Percentiles rank a stretch among this genome's conserved stretches.
Conservation (phyloP, 768 basidiomycete species). For the Cantharellus anzutake region DNA sequence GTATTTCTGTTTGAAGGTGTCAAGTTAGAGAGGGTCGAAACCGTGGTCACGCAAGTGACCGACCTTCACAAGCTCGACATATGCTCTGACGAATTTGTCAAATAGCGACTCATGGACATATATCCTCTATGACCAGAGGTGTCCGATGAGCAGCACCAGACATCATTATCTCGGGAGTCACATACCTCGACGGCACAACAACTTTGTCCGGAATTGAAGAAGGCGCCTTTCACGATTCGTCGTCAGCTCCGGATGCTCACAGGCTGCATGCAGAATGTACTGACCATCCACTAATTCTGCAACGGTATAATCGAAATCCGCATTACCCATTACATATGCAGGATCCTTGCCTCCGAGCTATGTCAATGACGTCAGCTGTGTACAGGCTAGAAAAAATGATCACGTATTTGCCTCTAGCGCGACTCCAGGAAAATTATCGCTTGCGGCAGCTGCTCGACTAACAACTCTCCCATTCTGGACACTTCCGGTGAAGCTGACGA, state of each 20-base stretch:
- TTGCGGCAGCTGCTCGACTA: constrained; percentile 41
- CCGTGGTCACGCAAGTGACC: constrained; percentile 3
- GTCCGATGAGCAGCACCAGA: neutral
- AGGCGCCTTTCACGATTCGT: constrained; percentile 35
- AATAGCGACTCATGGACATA: constrained; percentile 81
- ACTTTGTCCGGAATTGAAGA: constrained; percentile 96
- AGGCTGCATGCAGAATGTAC: constrained; percentile 6
- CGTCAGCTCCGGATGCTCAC: neutral
- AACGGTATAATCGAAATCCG: constrained; percentile 64
- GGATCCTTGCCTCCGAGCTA: constrained; percentile 96
- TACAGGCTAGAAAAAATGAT: neutral
- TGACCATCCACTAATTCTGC: constrained; percentile 80
- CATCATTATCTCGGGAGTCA: neutral
- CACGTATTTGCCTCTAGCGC: constrained; percentile 46
- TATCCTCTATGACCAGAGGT: constrained; percentile 37
- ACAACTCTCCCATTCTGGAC: constrained; percentile 62
- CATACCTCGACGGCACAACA: constrained; percentile 82
- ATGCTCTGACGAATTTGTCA: constrained; percentile 57
- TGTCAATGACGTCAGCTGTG: neutral
- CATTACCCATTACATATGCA: constrained; percentile 82
- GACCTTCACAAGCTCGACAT: constrained; percentile 58
- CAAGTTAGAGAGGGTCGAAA: neutral
- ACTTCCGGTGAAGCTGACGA: constrained; percentile 83
- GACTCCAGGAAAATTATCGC: constrained; percentile 60
- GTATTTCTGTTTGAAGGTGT: constrained; percentile 34